phyloP scores from a whole-genome alignment of 345 rosid genomes.

The Eucalyptus erythrocorys region DNA sequence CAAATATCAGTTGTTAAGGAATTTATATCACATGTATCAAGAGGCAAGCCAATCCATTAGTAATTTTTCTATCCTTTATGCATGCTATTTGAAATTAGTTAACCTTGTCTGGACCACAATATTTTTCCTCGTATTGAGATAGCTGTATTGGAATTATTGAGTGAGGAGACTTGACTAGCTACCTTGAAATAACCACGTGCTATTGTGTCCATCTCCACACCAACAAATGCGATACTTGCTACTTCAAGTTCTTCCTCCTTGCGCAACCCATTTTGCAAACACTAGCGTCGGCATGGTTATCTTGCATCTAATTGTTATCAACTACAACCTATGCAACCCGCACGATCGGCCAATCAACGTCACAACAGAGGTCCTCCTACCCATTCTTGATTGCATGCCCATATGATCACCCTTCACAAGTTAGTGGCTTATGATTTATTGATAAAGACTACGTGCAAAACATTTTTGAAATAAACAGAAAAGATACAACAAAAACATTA shows the following conservation, averaged over 20 bases:
- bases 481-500: too few species aligned
- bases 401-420: background rate
- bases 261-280: background rate
- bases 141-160: too few species aligned
- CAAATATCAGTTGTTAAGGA: background rate
- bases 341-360: background rate
- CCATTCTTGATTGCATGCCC: background rate
- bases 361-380: background rate
- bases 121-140: background rate
- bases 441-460: accelerated
- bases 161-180: background rate
- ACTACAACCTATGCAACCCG: background rate
- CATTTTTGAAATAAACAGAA: background rate
- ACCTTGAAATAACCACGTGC: background rate
- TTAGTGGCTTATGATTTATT: background rate
- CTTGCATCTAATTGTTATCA: background rate
- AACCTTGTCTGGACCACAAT: too few species aligned
- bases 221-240: background rate
- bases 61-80: too few species aligned
- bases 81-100: too few species aligned
- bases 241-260: background rate
- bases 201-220: background rate
- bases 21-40: background rate
- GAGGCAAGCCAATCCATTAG: background rate
- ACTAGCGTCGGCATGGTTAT: background rate